Conservation (phyloP, 106 monocot species). For the Dendrobium chrysotoxum region DNA sequence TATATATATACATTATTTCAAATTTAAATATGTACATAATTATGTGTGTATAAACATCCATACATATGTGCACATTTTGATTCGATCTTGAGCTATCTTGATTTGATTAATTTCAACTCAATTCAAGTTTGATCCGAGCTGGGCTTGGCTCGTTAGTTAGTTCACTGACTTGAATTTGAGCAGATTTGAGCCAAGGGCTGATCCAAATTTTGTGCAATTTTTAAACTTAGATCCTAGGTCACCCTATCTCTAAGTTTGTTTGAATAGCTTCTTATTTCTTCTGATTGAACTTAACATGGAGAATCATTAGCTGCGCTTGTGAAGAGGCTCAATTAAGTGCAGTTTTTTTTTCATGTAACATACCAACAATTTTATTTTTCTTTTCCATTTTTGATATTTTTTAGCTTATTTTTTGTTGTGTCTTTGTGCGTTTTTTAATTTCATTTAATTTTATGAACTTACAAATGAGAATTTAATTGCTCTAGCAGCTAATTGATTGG, state of each 20-base stretch:
- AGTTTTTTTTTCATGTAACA: background rate
- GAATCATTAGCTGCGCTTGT: background rate
- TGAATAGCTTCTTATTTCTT: background rate
- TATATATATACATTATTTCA: background rate
- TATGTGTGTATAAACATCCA: background rate
- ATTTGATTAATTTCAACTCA: too few species aligned
- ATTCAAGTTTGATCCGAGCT: too few species aligned
- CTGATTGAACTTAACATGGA: background rate
- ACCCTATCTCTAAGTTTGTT: background rate
- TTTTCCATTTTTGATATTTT: background rate
- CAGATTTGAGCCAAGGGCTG: too few species aligned
- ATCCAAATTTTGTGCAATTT: too few species aligned
- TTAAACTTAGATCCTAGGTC: background rate
- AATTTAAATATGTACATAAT: background rate
- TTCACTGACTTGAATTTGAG: background rate
- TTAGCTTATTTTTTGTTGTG: background rate
- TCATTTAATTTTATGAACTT: background rate
- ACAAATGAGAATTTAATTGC: background rate
- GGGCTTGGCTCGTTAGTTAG: too few species aligned
- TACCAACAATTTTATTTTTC: background rate
- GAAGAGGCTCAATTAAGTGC: background rate
- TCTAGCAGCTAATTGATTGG: constrained; percentile 92
- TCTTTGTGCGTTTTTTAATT: background rate
- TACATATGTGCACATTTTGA: too few species aligned
- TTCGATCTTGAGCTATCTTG: too few species aligned